Percentiles rank a stretch among this genome's conserved stretches.
Conservation (phyloP, 164 flowering plant genomes). For the Vitis labrusca region DNA sequence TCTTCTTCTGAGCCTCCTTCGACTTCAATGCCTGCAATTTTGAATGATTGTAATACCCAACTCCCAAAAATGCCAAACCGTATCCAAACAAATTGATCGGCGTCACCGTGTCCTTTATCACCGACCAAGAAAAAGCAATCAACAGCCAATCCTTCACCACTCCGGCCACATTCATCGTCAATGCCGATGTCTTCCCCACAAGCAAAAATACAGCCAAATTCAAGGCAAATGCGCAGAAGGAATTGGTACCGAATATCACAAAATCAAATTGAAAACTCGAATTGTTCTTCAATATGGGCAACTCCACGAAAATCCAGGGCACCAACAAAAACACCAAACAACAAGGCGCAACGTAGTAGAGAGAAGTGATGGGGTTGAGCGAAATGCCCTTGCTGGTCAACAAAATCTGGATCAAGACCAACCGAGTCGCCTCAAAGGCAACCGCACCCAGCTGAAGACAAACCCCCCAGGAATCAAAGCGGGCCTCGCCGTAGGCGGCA, state of each 20-base stretch:
- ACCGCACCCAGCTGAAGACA: constrained; percentile 46
- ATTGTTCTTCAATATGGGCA: constrained; percentile 30
- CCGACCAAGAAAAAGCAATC: constrained; percentile 58
- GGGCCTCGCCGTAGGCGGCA: constrained; percentile 57
- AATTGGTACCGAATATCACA: constrained; percentile 46
- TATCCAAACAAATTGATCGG: constrained; percentile 47
- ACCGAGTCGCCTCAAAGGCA: constrained; percentile 50
- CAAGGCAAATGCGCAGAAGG: constrained; percentile 48
- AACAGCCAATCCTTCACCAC: constrained; percentile 57
- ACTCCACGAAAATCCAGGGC: constrained; percentile 49
- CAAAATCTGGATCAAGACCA: constrained; percentile 51
- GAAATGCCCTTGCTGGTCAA: constrained; percentile 43
- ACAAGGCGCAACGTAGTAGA: constrained; percentile 55
- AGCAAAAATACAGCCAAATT: constrained; percentile 53
- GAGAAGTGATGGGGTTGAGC: constrained; percentile 46
- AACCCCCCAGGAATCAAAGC: constrained; percentile 47
- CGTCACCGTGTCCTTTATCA: constrained; percentile 54
- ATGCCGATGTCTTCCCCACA: constrained; percentile 54
- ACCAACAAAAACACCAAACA: constrained; percentile 41
- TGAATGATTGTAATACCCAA: constrained; percentile 47
- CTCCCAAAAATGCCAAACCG: constrained; percentile 50
- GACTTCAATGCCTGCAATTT: constrained; percentile 53
- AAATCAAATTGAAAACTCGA: constrained; percentile 43
- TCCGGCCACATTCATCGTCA: constrained; percentile 63
- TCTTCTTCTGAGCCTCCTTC: constrained; percentile 48